Conservation (phyloP, 108 stramenopile species). For the Cyclotella kingstonii region DNA sequence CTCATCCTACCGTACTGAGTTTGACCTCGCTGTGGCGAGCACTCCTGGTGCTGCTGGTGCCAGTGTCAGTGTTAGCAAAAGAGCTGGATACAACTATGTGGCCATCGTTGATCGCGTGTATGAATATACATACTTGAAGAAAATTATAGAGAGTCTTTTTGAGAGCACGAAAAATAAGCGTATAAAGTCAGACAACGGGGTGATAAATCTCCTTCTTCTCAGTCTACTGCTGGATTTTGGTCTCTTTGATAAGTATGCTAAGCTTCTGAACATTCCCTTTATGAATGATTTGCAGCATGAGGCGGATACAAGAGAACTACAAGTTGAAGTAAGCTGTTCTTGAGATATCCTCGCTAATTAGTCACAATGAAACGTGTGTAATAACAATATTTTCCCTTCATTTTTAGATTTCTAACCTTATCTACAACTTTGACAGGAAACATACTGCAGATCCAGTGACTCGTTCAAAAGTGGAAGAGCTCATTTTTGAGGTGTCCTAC, state of each 20-base stretch:
- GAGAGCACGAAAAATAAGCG: conserved; percentile 20
- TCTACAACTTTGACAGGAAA: conserved; percentile 52
- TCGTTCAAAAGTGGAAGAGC: conserved; percentile 47
- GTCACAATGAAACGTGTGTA: background rate
- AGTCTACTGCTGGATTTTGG: conserved; percentile 56
- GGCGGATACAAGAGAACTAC: conserved; percentile 47
- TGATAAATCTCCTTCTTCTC: conserved; percentile 47
- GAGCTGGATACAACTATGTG: conserved; percentile 19
- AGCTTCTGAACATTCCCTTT: conserved; percentile 50
- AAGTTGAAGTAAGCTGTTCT: conserved; percentile 38
- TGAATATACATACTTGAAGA: conserved; percentile 45
- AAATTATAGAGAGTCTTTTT: conserved; percentile 36
- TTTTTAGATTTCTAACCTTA: conserved; percentile 37
- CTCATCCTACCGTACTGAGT: conserved; percentile 23
- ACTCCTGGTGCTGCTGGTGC: conserved; percentile 27
- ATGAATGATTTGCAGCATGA: conserved; percentile 49
- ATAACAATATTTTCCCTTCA: too few relatives aligned
- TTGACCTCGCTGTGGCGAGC: conserved; percentile 48
- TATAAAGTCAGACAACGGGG: conserved; percentile 48
- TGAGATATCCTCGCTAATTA: too few relatives aligned
- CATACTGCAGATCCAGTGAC: conserved; percentile 41
- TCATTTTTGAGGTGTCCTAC: conserved; percentile 51
- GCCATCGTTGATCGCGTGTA: conserved; percentile 43
- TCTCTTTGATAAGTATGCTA: conserved; percentile 40
- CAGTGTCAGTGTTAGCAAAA: conserved; percentile 19